phyloP scores from a whole-genome alignment of 2,329 filamentous ascomycete genomes.

The Cercospora berteroae region DNA sequence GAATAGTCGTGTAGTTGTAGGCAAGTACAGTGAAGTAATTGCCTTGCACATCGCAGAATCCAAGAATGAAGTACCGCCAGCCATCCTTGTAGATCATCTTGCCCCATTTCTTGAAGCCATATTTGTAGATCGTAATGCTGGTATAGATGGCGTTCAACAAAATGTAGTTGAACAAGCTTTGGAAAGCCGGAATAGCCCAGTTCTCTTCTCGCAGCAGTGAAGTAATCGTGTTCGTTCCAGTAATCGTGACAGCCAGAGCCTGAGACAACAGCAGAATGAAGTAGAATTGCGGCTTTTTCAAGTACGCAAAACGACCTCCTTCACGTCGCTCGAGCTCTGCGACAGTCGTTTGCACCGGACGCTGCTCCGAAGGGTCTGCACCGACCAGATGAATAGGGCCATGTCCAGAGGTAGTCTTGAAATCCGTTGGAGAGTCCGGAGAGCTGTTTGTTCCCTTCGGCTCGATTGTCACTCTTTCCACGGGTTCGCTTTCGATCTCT shows the following conservation, averaged over 20 bases:
- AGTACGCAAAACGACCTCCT: slow-evolving; percentile 62
- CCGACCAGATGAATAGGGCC: slow-evolving; percentile 40
- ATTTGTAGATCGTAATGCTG: slow-evolving; percentile 71
- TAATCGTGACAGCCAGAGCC: slow-evolving; percentile 84
- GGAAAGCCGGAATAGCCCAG: slow-evolving; percentile 88
- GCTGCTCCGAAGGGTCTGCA: slow-evolving; percentile 27
- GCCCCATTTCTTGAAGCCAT: slow-evolving; percentile 70
- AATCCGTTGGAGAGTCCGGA: slow-evolving; percentile 23
- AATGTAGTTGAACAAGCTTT: slow-evolving; percentile 92
- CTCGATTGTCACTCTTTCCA: slow-evolving; percentile 35
- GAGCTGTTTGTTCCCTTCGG: slow-evolving; percentile 33
- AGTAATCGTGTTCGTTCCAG: slow-evolving; percentile 86
- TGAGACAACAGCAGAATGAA: slow-evolving; percentile 72
- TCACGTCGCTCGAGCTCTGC: slow-evolving; percentile 43
- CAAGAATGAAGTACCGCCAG: slow-evolving; percentile 91
- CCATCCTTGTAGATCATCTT: slow-evolving; percentile 66
- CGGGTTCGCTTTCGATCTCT: slow-evolving; percentile 2
- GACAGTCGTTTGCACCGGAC: slow-evolving; percentile 40
- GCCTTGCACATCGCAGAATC: slow-evolving; percentile 90
- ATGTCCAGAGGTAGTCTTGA: slow-evolving; percentile 30
- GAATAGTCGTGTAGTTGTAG: slow-evolving; percentile 86
- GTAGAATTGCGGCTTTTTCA: slow-evolving; percentile 85
- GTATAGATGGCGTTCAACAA: slow-evolving; percentile 81
- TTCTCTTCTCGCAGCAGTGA: slow-evolving; percentile 65
- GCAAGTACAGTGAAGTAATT: slow-evolving; percentile 98